Evolutionary conservation across 805 yeast genomes (phyloP), one percentile per base, ranked within the genome.

Genomic region (Saturnispora sekii): DNA sequence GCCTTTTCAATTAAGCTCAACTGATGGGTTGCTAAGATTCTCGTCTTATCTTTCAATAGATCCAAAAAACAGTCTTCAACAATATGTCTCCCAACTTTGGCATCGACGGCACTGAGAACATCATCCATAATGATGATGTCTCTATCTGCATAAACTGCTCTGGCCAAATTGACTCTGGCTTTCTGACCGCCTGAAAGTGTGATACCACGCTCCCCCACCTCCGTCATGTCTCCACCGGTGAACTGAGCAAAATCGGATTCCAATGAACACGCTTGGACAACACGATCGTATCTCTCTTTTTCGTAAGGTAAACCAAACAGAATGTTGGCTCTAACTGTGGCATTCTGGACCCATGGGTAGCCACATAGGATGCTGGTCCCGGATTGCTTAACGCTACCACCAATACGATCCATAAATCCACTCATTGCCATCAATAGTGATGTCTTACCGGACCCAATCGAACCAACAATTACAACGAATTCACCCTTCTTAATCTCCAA

Each of bases 141-240:
- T 2, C 74, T 69, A 43, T 78, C 63, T 0, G 84, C 63, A 28
- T 81, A 81, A 5, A 81, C 81, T 0, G 86, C 84, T 54, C 88
- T 70, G 0, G 87, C 87, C 36, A 81, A 62, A 11, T 80, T 71
- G 28, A 81, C 61, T 58, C 95, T 73, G 0, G 94, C 90, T 66
- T 85, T 85, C 60, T 85, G 95, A 42, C 95, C 95, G 44, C 95
- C 95, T n/a, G 90, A 81, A 35, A 85, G 64, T 0, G 93, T 84
- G 40, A 85, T 79, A 55, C 95, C 95, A 59, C 85, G 72, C 59
- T 85, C 95, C 49, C 95, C 95, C 53, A 85, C 83, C 59, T 83
- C 84, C 0, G 94, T 84, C 44, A 62, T 55, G 54, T 85, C 95
- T 28, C 90, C 21, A 18, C 21, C 21, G 21, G 21, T 18, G 30